These are phyloP conservation scores for Martensiomyces pterosporus DNA, from an alignment of 192 early-diverging fungal species.

Conservation along the genomic window DNA sequence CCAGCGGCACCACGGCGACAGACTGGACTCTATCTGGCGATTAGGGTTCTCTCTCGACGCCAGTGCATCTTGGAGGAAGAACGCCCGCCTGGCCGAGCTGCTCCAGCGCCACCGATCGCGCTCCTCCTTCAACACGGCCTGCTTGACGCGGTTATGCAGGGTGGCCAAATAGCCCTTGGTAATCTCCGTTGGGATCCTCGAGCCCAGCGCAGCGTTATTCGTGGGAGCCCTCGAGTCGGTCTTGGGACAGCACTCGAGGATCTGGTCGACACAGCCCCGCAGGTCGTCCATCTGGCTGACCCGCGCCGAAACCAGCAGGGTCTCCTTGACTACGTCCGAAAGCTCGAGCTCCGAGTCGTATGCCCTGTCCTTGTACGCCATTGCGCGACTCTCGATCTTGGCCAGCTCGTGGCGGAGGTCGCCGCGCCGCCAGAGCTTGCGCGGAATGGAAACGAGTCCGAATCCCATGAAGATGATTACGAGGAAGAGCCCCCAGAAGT, in stretches of 20 bases:
- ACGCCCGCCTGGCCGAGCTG: conserved; percentile 69
- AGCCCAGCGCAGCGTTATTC: conserved; percentile 2
- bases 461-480: conserved; percentile 89
- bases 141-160: conserved; percentile 69
- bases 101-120: conserved; percentile 80
- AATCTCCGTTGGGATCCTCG: conserved; percentile 51
- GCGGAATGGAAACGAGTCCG: conserved; percentile 86
- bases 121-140: conserved; percentile 62
- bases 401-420: conserved; percentile 58
- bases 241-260: conserved; percentile 57
- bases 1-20: conserved; percentile 51
- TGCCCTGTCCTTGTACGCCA: conserved; percentile 71
- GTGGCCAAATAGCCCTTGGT: conserved; percentile 62
- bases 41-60: conserved; percentile 62
- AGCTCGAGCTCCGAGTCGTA: conserved; percentile 84
- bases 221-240: background rate
- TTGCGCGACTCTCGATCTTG: conserved; percentile 62
- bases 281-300: conserved; percentile 48
- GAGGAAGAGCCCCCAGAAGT: conserved; percentile 90
- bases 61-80: conserved; percentile 79
- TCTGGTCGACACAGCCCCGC: conserved; percentile 57
- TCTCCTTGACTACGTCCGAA: conserved; percentile 52
- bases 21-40: conserved; percentile 54
- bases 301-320: conserved; percentile 27
- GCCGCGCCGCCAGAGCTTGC: conserved; percentile 76